phyloP scores from a whole-genome alignment of 2,329 filamentous ascomycete species.

The Colletotrichum falcatum region DNA sequence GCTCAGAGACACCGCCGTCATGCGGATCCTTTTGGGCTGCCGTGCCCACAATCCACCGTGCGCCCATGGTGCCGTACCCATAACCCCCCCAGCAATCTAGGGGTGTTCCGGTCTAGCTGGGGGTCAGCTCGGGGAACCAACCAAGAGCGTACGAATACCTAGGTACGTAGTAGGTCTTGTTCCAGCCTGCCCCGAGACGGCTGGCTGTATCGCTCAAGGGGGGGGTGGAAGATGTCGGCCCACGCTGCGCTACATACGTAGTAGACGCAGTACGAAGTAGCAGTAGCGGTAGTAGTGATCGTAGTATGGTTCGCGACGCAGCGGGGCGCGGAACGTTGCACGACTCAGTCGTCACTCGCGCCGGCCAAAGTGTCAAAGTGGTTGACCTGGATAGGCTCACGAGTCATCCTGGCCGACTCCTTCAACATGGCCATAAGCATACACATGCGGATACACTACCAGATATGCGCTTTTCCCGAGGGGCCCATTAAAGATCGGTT shows the following conservation, averaged over 20 bases:
- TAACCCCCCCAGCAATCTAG: constrained; percentile 1
- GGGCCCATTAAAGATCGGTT: no score
- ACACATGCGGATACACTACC: no score
- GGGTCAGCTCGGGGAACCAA: constrained; percentile 33
- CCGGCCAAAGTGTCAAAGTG: no score
- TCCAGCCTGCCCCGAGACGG: background rate
- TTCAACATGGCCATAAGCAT: background rate
- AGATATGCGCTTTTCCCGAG: background rate
- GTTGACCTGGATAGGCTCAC: background rate
- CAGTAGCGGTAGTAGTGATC: no score
- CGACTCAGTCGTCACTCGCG: constrained; percentile 25
- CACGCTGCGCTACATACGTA: no score
- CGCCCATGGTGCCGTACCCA: no score
- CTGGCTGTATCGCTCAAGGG: constrained; percentile 20
- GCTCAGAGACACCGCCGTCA: background rate
- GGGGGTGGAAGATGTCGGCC: background rate
- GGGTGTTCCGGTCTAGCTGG: constrained; percentile 9
- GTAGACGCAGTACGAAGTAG: no score
- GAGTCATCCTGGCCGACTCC: background rate
- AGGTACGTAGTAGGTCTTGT: no score
- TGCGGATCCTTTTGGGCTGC: constrained; percentile 15
- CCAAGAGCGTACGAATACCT: constrained; percentile 33
- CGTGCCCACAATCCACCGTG: background rate
- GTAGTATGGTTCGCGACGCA: background rate
- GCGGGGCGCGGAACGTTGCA: constrained; percentile 12